phyloP scores from a whole-genome alignment of 2,329 filamentous ascomycete genomes.

The Aspergillus neoniger region DNA sequence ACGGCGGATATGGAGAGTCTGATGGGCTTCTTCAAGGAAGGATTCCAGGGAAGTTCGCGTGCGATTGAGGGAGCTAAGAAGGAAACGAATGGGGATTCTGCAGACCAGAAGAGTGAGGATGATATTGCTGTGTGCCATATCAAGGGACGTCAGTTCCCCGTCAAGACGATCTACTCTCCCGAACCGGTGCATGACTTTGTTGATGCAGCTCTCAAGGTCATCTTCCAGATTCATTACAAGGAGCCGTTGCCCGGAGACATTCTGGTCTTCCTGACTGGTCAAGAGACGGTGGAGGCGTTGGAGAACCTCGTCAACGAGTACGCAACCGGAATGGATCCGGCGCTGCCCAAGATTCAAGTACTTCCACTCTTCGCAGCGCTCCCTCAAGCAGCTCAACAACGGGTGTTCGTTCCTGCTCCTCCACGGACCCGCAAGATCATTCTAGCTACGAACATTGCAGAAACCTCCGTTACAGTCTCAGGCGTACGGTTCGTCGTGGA shows the following conservation, averaged over 20 bases:
- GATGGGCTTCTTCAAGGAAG: conserved; percentile 67
- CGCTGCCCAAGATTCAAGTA: conserved; percentile 68
- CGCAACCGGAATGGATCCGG: conserved; percentile 68
- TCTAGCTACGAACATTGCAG: conserved; percentile 94
- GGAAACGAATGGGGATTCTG: background rate
- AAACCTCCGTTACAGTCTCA: conserved; percentile 93
- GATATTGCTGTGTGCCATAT: conserved; percentile 65
- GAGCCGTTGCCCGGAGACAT: conserved; percentile 94
- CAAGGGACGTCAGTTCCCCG: conserved; percentile 83
- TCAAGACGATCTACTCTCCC: conserved; percentile 73
- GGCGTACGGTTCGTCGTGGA: conserved; percentile 92
- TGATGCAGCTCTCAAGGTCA: conserved; percentile 75
- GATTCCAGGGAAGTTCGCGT: conserved; percentile 17
- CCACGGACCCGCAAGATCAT: conserved; percentile 83
- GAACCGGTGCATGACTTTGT: conserved; percentile 78
- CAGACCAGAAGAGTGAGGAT: conserved; percentile 27
- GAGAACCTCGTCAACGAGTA: conserved; percentile 82
- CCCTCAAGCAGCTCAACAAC: conserved; percentile 80
- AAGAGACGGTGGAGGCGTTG: conserved; percentile 85
- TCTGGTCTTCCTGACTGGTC: conserved; percentile 86
- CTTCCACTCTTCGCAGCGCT: conserved; percentile 88
- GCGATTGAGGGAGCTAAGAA: conserved; percentile 2
- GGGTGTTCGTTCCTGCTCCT: conserved; percentile 75
- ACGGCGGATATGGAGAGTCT: conserved; percentile 86
- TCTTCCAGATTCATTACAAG: conserved; percentile 83